A percentile compares a stretch with the other conserved stretches of the same genome.
These are phyloP conservation scores for Breviolum minutum DNA, from an alignment of 73 alveolate species.

Conservation along the genomic window DNA sequence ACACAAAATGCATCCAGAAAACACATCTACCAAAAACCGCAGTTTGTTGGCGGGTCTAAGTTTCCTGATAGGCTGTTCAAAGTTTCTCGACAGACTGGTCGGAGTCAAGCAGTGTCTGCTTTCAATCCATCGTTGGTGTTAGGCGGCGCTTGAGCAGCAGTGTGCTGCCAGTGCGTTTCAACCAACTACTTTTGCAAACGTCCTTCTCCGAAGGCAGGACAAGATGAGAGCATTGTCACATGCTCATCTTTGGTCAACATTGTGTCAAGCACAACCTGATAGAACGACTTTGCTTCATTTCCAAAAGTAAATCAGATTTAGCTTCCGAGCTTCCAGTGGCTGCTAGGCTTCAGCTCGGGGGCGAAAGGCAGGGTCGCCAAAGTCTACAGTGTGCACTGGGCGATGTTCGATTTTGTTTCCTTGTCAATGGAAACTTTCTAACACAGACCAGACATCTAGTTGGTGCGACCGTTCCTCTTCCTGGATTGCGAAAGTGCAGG, in stretches of 20 bases:
- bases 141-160: slow-evolving; percentile 35
- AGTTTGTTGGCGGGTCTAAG: slow-evolving; percentile 23
- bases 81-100: too few species aligned
- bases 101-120: background rate
- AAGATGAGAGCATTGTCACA: background rate
- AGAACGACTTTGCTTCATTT: too few species aligned
- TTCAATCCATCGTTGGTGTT: background rate
- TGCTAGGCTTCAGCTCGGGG: slow-evolving; percentile 3
- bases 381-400: background rate
- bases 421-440: too few species aligned
- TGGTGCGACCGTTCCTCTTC: background rate
- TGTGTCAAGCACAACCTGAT: too few species aligned
- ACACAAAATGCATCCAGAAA: too few species aligned
- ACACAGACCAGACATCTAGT: background rate
- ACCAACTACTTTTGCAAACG: slow-evolving; percentile 34
- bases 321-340: background rate
- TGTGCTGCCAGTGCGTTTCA: slow-evolving; percentile 15
- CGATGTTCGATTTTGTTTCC: too few species aligned
- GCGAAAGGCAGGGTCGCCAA: background rate
- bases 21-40: too few species aligned
- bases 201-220: slow-evolving; percentile 11
- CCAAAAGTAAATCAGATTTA: background rate
- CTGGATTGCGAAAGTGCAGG: background rate
- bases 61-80: too few species aligned
- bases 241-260: too few species aligned